Percentiles rank a stretch among this genome's conserved stretches.
phyloP scores from a whole-genome alignment of 1,284 basidiomycete species.

The Tilletia horrida region DNA sequence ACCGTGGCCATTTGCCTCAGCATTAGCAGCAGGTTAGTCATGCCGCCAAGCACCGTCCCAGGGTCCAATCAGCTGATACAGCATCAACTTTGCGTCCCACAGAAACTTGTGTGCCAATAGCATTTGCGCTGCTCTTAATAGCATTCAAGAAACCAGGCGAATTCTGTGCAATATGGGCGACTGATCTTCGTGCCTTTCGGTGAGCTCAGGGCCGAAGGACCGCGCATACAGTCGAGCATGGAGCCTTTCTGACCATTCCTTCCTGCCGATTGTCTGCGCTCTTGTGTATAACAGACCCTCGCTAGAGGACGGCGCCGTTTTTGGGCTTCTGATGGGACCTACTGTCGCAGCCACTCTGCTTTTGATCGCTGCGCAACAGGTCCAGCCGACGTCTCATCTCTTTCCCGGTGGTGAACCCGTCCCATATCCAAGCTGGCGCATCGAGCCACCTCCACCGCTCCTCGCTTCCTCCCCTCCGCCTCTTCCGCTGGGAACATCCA shows the following conservation, averaged over 20 bases:
- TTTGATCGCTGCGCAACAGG: constrained; percentile 35
- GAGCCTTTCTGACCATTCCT: no score
- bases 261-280: background rate
- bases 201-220: background rate
- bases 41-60: no score
- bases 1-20: background rate
- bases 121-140: constrained; percentile 27
- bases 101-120: constrained; percentile 25
- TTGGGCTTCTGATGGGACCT: constrained; percentile 38
- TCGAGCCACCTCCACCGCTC: constrained; percentile 37
- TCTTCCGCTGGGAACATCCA: constrained; percentile 29
- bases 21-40: constrained; percentile 29
- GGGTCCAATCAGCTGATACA: no score
- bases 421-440: constrained; percentile 31
- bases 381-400: constrained; percentile 11
- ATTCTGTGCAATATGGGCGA: constrained; percentile 43
- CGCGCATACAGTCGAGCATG: no score
- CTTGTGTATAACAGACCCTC: constrained; percentile 28
- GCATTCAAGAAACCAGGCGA: constrained; percentile 31
- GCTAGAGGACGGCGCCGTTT: constrained; percentile 41
- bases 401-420: constrained; percentile 33
- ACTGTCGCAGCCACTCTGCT: constrained; percentile 37
- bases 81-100: constrained; percentile 18
- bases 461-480: constrained; percentile 27
- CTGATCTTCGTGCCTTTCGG: constrained; percentile 38